Percentiles rank a stretch among this genome's conserved stretches.
These are phyloP conservation scores for Colletotrichum incanum DNA, from an alignment of 2,329 filamentous ascomycete genomes.

Conservation along the genomic window DNA sequence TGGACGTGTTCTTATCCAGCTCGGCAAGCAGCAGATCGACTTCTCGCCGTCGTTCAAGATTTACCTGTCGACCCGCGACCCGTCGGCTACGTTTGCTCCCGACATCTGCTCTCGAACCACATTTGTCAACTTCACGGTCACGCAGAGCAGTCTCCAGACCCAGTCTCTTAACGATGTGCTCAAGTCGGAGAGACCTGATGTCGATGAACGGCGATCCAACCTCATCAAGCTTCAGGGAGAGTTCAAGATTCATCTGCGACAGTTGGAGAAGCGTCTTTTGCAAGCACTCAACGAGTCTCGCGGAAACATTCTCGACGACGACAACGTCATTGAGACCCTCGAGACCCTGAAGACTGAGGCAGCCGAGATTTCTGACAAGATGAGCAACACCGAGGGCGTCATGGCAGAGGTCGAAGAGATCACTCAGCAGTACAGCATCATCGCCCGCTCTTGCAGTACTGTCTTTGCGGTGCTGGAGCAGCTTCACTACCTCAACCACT, in stretches of 20 bases:
- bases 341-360: slow-evolving; percentile 99
- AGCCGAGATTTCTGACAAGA: slow-evolving; percentile 95
- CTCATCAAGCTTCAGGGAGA: slow-evolving; percentile 99
- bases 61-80: slow-evolving; percentile 95
- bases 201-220: slow-evolving; percentile 95
- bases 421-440: slow-evolving; percentile 92
- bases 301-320: slow-evolving; percentile 97
- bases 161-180: slow-evolving; percentile 98
- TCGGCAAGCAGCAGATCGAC: slow-evolving; percentile 98
- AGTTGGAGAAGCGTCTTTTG: slow-evolving; percentile 93
- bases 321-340: slow-evolving; percentile 97
- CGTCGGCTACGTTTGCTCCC: slow-evolving; percentile 94
- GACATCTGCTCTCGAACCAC: slow-evolving; percentile 99
- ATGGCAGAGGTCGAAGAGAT: slow-evolving; percentile 99
- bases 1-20: slow-evolving; percentile 96
- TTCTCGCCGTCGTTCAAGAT: slow-evolving; percentile 98
- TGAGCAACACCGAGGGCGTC: slow-evolving; percentile 95
- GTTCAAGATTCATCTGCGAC: slow-evolving; percentile 97
- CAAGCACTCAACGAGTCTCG: slow-evolving; percentile 97
- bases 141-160: slow-evolving; percentile 97
- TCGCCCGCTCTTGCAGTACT: slow-evolving; percentile 95
- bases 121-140: slow-evolving; percentile 99
- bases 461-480: slow-evolving; percentile 98
- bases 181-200: slow-evolving; percentile 96
- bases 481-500: slow-evolving; percentile 97